Evolutionary conservation across 345 rosid genomes (phyloP).

Genomic region (Conringia planisiliqua): DNA sequence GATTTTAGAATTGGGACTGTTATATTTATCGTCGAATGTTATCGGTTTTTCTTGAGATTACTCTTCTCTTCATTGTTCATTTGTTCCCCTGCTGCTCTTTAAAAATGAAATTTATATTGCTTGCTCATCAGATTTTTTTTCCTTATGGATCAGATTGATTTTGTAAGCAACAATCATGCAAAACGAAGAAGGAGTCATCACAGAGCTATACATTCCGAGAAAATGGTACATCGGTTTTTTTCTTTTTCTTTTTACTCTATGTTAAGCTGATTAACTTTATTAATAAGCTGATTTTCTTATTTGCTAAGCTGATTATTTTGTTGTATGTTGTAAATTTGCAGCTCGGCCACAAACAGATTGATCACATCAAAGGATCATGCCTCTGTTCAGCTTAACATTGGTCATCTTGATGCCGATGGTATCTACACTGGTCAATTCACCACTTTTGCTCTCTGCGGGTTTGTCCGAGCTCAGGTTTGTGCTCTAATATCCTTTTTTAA

Average conservation of each 20-base stretch:
- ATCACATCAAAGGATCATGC: constrained; percentile 76
- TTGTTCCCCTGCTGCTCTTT: neutral
- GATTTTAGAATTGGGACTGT: too few relatives aligned
- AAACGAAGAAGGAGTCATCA: constrained; percentile 86
- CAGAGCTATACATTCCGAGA: constrained; percentile 91
- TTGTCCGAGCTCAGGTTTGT: constrained; percentile 63
- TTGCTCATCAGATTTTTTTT: neutral
- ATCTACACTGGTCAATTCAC: constrained; percentile 47
- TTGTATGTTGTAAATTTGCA: constrained; percentile 21
- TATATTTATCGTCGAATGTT: neutral
- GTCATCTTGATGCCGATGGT: constrained; percentile 61
- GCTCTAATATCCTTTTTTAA: neutral
- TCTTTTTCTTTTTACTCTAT: neutral
- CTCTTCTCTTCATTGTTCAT: neutral
- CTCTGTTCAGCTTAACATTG: constrained; percentile 62
- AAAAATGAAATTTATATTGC: neutral
- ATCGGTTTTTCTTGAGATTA: neutral
- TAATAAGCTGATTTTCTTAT: neutral
- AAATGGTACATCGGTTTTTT: constrained; percentile 49
- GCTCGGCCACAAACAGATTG: constrained; percentile 72
- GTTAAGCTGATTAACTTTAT: neutral
- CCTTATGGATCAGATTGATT: neutral
- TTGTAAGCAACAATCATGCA: constrained; percentile 47
- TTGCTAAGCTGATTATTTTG: neutral
- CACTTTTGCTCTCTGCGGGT: constrained; percentile 69